Percentiles rank a stretch among this genome's conserved stretches.
Conservation (phyloP, 2,329 filamentous ascomycete species). For the Aureobasidium sp. region DNA sequence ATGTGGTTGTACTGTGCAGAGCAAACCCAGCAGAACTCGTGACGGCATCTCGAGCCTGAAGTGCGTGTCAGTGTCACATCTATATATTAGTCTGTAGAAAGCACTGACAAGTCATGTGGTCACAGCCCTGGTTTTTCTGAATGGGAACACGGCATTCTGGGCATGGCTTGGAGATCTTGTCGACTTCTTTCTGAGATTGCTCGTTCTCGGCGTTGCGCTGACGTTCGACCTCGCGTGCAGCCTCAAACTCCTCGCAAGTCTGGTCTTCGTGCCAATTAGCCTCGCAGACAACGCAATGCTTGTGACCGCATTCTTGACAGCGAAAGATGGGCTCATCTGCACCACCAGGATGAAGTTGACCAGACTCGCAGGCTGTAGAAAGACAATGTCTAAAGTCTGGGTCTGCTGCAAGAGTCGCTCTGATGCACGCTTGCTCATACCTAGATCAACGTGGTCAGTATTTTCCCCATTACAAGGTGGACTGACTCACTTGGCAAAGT, state of each 20-base stretch:
- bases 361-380: slow-evolving; percentile 2
- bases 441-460: background rate
- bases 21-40: background rate
- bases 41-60: background rate
- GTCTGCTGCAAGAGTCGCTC: background rate
- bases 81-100: rapidly evolving
- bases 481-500: background rate
- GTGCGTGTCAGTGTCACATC: too few relatives aligned
- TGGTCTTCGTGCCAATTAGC: slow-evolving; percentile 26
- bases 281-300: slow-evolving; percentile 27
- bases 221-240: background rate
- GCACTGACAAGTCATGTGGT: slow-evolving; percentile 1
- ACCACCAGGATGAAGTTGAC: slow-evolving; percentile 21
- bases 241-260: slow-evolving; percentile 20
- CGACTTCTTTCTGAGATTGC: background rate
- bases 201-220: background rate
- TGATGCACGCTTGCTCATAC: background rate
- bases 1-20: background rate
- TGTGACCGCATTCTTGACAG: slow-evolving; percentile 25
- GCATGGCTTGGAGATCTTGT: background rate
- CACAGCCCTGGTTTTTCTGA: background rate
- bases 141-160: background rate
- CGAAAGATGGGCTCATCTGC: slow-evolving; percentile 22
- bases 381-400: background rate
- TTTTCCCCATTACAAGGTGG: too few relatives aligned